These are phyloP conservation scores for Botryotinia narcissicola DNA, from an alignment of 2,329 filamentous ascomycete species.

Conservation along the genomic window DNA sequence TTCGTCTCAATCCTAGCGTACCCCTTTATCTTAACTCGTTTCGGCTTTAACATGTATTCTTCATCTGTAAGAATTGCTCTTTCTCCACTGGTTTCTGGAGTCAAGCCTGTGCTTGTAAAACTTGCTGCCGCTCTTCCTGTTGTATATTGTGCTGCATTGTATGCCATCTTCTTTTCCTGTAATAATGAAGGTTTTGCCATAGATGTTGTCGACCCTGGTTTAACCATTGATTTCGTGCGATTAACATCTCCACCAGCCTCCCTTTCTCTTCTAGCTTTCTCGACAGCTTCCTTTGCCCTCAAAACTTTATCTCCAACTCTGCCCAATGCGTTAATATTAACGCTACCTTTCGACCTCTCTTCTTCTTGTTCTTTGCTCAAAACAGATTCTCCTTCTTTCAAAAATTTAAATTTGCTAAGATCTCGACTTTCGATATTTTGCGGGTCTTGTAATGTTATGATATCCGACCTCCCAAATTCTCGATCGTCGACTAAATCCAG, in stretches of 20 bases:
- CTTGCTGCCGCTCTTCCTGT: constrained; percentile 89
- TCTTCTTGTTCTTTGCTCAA: constrained; percentile 68
- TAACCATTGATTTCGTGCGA: constrained; percentile 43
- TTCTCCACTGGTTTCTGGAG: constrained; percentile 84
- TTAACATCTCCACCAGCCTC: constrained; percentile 59
- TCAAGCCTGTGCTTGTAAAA: constrained; percentile 92
- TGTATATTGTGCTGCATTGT: constrained; percentile 87
- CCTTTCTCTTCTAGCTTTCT: constrained; percentile 77
- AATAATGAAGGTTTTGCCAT: constrained; percentile 46
- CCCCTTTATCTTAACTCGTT: constrained; percentile 82
- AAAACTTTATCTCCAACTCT: constrained; percentile 78
- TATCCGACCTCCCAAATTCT: constrained; percentile 84
- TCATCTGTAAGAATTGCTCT: constrained; percentile 86
- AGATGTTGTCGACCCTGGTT: constrained; percentile 39
- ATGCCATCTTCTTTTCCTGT: constrained; percentile 60
- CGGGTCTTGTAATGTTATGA: constrained; percentile 94
- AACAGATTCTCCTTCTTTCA: constrained; percentile 75
- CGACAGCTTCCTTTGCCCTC: constrained; percentile 90
- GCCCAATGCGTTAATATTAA: constrained; percentile 79
- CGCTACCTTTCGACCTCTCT: constrained; percentile 62
- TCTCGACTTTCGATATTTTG: constrained; percentile 83
- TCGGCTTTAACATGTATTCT: constrained; percentile 93
- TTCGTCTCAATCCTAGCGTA: constrained; percentile 90
- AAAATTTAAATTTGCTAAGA: constrained; percentile 81
- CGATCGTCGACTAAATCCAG: constrained; percentile 82